Conservation (phyloP, 108 stramenopile genomes). For the Skeletonema menzelii region DNA sequence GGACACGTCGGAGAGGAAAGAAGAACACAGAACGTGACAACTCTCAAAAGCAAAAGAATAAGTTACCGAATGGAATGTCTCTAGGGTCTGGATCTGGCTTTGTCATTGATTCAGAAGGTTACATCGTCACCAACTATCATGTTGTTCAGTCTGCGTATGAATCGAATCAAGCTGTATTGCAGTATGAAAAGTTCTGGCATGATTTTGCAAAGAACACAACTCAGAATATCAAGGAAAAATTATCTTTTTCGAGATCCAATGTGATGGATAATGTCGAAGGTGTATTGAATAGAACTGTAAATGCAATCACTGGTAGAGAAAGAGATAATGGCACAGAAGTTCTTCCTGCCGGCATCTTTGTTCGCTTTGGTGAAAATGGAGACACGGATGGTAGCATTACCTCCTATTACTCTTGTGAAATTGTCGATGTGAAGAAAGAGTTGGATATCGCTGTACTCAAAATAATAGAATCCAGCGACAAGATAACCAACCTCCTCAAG, state of each 20-base stretch:
- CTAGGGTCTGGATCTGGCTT: slow-evolving; percentile 78
- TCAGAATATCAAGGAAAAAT: slow-evolving; percentile 62
- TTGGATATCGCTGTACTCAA: slow-evolving; percentile 55
- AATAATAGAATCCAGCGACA: not conserved
- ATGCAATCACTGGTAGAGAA: slow-evolving; percentile 18
- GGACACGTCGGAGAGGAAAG: not conserved
- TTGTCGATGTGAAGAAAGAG: slow-evolving; percentile 85
- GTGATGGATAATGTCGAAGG: slow-evolving; percentile 6
- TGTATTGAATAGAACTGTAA: slow-evolving; percentile 17
- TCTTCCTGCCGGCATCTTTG: slow-evolving; percentile 29
- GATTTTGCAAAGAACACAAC: slow-evolving; percentile 46
- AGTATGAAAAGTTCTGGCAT: slow-evolving; percentile 27
- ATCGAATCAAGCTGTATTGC: slow-evolving; percentile 22
- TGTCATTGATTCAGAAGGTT: slow-evolving; percentile 73
- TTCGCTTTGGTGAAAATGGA: slow-evolving; percentile 31
- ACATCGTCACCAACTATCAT: slow-evolving; percentile 90
- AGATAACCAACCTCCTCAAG: slow-evolving; percentile 27
- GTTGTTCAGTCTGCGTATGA: slow-evolving; percentile 74
- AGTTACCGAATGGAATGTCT: slow-evolving; percentile 18
- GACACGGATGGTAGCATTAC: slow-evolving; percentile 4
- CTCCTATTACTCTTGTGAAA: slow-evolving; percentile 35
- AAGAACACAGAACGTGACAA: not conserved
- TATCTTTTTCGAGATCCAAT: not conserved
- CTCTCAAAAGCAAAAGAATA: not conserved
- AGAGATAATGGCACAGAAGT: not conserved